These are phyloP conservation scores for Cladorrhinum sp. DNA, from an alignment of 2,329 filamentous ascomycete genomes.

Conservation along the genomic window DNA sequence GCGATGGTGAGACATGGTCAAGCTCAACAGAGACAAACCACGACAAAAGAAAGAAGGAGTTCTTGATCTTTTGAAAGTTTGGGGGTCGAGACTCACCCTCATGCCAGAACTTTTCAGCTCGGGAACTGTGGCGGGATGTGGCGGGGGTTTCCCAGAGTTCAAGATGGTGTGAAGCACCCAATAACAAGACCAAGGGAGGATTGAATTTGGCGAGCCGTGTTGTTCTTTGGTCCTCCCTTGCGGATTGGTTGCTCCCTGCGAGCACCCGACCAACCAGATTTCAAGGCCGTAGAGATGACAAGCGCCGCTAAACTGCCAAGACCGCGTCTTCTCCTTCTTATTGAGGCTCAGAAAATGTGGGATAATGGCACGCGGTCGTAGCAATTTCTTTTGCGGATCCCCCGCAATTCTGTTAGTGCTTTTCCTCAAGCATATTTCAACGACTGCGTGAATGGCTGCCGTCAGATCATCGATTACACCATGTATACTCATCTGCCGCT, in stretches of 20 bases:
- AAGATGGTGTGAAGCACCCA: background rate
- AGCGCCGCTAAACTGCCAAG: conserved; percentile 13
- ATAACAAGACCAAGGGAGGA: background rate
- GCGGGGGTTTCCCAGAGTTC: background rate
- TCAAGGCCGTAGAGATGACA: background rate
- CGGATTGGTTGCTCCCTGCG: conserved; percentile 5
- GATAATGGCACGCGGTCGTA: too few relatives aligned
- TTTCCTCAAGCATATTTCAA: too few relatives aligned
- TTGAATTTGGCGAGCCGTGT: background rate
- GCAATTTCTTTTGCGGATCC: too few relatives aligned
- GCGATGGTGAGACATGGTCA: background rate
- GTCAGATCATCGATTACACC: too few relatives aligned
- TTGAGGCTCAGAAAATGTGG: background rate
- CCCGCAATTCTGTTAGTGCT: too few relatives aligned
- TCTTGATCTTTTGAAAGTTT: background rate
- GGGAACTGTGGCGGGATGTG: background rate
- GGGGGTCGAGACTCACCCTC: background rate
- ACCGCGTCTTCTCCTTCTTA: conserved; percentile 3
- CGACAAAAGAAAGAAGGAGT: background rate
- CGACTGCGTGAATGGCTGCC: too few relatives aligned
- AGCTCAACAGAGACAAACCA: too few relatives aligned
- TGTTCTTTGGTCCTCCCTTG: background rate
- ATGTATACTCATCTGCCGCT: too few relatives aligned
- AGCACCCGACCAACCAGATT: conserved; percentile 10
- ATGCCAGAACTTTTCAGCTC: background rate